Evolutionary conservation across 1,284 basidiomycete genomes (phyloP).

Genomic region (Filobasidium uniguttulatum): DNA sequence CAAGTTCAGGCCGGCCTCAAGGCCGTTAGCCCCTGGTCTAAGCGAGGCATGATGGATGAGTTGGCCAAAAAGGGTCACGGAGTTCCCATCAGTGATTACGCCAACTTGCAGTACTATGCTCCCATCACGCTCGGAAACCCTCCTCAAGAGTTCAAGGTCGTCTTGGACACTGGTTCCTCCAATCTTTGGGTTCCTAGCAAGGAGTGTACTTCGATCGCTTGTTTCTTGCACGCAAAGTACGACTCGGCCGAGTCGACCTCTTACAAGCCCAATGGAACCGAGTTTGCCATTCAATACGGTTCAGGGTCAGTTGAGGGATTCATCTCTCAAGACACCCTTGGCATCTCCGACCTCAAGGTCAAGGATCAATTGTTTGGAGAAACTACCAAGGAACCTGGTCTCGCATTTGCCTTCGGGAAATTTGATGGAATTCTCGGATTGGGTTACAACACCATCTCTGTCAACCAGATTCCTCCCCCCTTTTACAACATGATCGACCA

Average conservation of each 20-base stretch:
- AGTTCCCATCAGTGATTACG: constrained; percentile 86
- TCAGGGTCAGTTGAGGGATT: constrained; percentile 95
- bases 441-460: constrained; percentile 89
- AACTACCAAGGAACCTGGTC: constrained; percentile 89
- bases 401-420: constrained; percentile 89
- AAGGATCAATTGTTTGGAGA: constrained; percentile 82
- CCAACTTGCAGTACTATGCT: constrained; percentile 95
- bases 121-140: constrained; percentile 61
- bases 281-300: constrained; percentile 89
- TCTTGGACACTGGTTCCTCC: constrained; percentile 48
- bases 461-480: constrained; percentile 85
- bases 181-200: constrained; percentile 55
- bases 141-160: constrained; percentile 43
- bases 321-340: constrained; percentile 71
- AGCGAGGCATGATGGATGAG: not conserved
- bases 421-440: constrained; percentile 95
- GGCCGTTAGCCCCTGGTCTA: not conserved
- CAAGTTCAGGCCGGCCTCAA: not conserved
- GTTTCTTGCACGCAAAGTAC: constrained; percentile 88
- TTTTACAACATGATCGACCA: constrained; percentile 91
- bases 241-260: constrained; percentile 69
- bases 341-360: constrained; percentile 73
- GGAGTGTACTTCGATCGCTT: constrained; percentile 87
- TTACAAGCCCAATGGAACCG: constrained; percentile 81
- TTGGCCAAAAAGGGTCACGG: constrained; percentile 62